Conservation (phyloP, 2,329 filamentous ascomycete genomes). For the Ilyonectria robusta region DNA sequence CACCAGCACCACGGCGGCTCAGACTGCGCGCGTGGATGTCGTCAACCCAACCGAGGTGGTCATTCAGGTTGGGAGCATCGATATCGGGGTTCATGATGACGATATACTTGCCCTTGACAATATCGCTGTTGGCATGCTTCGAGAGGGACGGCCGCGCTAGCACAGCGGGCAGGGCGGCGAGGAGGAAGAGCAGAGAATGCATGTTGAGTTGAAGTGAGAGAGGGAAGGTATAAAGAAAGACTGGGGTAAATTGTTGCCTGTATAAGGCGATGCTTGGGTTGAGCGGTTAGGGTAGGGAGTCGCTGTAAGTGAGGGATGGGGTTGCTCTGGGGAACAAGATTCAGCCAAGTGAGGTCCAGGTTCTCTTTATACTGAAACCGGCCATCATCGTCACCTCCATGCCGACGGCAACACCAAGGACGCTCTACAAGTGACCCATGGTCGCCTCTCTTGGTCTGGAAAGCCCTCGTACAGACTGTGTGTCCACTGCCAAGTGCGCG, state of each 20-base stretch:
- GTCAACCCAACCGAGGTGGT: constrained; percentile 53
- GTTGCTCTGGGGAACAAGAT: not conserved
- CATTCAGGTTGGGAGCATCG: constrained; percentile 49
- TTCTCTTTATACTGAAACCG: not conserved
- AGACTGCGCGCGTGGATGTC: constrained; percentile 52
- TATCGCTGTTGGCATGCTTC: constrained; percentile 25
- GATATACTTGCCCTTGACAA: constrained; percentile 60
- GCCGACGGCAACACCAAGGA: not conserved
- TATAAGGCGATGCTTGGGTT: not conserved
- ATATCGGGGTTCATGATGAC: constrained; percentile 59
- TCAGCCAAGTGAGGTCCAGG: constrained; percentile 4
- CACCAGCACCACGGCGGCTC: constrained; percentile 50
- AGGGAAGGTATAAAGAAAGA: constrained; percentile 1
- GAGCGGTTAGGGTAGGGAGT: not conserved
- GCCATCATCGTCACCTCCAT: not conserved
- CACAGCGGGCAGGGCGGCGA: constrained; percentile 34
- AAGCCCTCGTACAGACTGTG: not conserved
- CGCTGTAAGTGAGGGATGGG: not conserved
- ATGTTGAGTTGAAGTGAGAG: not conserved
- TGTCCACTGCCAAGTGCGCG: not conserved
- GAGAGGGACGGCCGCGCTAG: constrained; percentile 21
- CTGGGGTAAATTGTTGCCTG: not conserved
- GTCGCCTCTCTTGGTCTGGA: not conserved
- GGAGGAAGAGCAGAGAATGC: constrained; percentile 32
- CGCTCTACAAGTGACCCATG: not conserved